phyloP scores from a whole-genome alignment of 2,329 filamentous ascomycete genomes.

The Fusarium begoniae region DNA sequence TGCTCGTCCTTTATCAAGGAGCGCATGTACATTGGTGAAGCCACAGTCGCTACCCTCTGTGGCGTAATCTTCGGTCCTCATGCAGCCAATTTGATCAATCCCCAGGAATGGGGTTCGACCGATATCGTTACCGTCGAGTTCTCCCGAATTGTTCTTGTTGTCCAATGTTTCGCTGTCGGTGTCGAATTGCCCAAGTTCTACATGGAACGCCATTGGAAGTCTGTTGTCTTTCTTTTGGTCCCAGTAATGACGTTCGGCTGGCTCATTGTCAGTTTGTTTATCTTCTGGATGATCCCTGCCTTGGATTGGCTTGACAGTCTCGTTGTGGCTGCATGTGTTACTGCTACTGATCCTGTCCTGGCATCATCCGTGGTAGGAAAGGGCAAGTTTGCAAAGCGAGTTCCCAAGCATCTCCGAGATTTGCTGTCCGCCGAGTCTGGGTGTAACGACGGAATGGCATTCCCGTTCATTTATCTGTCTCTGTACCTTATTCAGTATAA shows the following conservation, averaged over 20 bases:
- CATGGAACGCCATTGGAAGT: constrained; percentile 98
- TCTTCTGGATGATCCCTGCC: constrained; percentile 87
- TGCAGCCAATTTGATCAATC: constrained; percentile 83
- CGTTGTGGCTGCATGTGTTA: constrained; percentile 89
- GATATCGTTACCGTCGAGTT: constrained; percentile 91
- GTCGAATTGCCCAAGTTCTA: constrained; percentile 92
- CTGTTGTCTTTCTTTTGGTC: constrained; percentile 85
- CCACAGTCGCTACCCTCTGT: constrained; percentile 88
- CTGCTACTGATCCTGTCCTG: constrained; percentile 94
- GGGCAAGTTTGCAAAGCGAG: constrained; percentile 96
- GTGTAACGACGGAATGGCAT: constrained; percentile 99
- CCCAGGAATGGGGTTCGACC: constrained; percentile 78
- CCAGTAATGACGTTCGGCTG: constrained; percentile 98
- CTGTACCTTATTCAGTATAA: constrained; percentile 89
- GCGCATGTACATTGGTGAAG: constrained; percentile 97
- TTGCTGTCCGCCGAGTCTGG: constrained; percentile 95
- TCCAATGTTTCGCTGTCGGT: constrained; percentile 91
- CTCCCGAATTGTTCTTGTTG: constrained; percentile 87
- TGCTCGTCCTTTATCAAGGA: constrained; percentile 99
- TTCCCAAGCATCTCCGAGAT: constrained; percentile 97
- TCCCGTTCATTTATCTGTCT: constrained; percentile 94
- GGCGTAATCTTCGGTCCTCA: constrained; percentile 91
- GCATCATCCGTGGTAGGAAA: constrained; percentile 98
- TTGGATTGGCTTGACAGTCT: constrained; percentile 92
- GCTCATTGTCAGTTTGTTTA: constrained; percentile 90